Percentiles rank a stretch among this genome's conserved stretches.
Conservation (phyloP, 495 filamentous ascomycete species). For the Hyaloscypha hepaticicola region DNA sequence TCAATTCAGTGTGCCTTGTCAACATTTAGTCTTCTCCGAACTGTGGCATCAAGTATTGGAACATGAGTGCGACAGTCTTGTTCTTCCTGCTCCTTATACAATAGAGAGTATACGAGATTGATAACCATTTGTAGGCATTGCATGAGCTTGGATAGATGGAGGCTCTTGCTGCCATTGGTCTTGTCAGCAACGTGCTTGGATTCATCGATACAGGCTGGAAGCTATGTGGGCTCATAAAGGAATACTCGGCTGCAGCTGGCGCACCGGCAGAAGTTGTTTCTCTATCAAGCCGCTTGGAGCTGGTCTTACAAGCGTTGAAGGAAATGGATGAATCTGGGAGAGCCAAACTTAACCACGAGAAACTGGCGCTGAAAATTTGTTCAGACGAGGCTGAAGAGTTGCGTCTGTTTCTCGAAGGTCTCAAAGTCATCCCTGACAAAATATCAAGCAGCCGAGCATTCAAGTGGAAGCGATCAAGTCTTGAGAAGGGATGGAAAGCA, state of each 20-base stretch:
- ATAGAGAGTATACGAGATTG: background rate
- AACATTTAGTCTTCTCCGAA: background rate
- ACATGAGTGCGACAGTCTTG: background rate
- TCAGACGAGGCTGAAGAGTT: conserved; percentile 2
- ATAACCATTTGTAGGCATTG: background rate
- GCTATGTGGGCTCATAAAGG: background rate
- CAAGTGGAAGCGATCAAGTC: background rate
- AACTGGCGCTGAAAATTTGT: conserved; percentile 1
- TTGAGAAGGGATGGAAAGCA: conserved; percentile 6
- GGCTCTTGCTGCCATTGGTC: background rate
- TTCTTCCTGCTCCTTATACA: background rate
- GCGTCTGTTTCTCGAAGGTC: conserved; percentile 2
- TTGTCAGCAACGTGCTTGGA: conserved; percentile 5
- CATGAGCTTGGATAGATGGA: background rate
- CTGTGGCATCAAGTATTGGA: background rate
- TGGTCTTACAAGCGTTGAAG: background rate
- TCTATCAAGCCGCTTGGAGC: background rate
- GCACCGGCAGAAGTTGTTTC: background rate
- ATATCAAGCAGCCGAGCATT: background rate
- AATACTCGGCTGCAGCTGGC: background rate
- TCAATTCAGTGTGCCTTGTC: background rate
- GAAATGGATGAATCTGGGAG: conserved; percentile 6
- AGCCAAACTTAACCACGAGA: conserved; percentile 1
- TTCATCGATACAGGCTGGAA: conserved; percentile 3
- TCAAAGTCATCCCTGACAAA: background rate